Base-by-base conservation (phyloP, 2,329 filamentous ascomycete species). In the Aureobasidium subglaciale region DNA sequence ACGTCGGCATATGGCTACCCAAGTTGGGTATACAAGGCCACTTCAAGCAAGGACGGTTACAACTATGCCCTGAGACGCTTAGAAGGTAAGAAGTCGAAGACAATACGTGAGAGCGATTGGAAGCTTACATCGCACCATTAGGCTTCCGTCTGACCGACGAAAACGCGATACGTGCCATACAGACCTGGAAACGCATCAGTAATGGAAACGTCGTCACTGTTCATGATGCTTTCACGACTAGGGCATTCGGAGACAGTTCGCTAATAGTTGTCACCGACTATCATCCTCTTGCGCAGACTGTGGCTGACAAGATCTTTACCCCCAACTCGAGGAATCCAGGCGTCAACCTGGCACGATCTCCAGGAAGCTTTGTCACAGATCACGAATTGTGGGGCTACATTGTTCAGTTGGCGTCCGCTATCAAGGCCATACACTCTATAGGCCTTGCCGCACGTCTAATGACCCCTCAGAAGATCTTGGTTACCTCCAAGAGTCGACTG, bases 11-110 rank as follows among this genome's bases (percentile, higher is more conserved):
- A 96, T 70, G 90, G 90, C 25, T 95, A 90, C 65, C 83, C 86
- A 5, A 96, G 87, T 63, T 97, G 91, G 90, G 83, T 96, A 0
- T 99, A 96, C 75, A 97, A 97, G 73, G 92, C 91, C 8, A 85
- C 86, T 22, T 95, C 90, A 6, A 86, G 82, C 69, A 93, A 93
- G 67, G 92, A 92, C 63, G 93, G 91, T 10, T 85, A 88, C 61
- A 83, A 85, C n/a, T 97, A 95, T 71, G 90, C 86, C 56, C 75
- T 99, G 43, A 82, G 93, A 60, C 81, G 93, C 59, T 80, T 99
- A 20, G 90, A 96, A 78, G 87, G 84, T 63, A 25, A 55, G 42
- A 46, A 18, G 9, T 83, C 53, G 68, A 30, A 11, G 13, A 34
- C 3, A 20, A 18, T 16, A 1, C 18, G 22, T 42, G 52, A 66